Base-by-base conservation (phyloP, 2,329 filamentous ascomycete genomes). In the Claviceps sp. region DNA sequence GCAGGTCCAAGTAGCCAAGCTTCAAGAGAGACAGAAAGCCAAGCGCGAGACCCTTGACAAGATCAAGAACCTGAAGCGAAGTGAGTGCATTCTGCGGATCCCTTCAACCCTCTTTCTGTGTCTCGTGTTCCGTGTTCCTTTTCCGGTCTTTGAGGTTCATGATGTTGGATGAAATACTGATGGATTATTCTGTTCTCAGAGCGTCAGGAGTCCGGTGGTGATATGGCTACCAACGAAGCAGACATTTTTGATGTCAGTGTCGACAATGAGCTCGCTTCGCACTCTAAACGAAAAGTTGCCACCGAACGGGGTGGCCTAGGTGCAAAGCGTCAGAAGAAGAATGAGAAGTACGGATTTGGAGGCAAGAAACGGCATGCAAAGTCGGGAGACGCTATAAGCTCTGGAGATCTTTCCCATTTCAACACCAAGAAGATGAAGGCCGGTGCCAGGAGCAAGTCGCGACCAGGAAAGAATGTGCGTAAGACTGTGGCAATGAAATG, bases 41-140 rank as follows among this genome's bases (percentile, higher is more conserved):
- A 96, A 96, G 83, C 83, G 82, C 61, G 87, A 94, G 57, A 95
- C 89, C 3, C 73, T 98, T 57, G 93, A 97, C 61, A 96, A 96
- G 78, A 96, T 98, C 64, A 89, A 90, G 71, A 78, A 81, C 30
- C 73, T 98, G 61, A 98, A 98, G 82, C 82, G 90, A 75, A 98
- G 91, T 97, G 78, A 60, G 88, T 39, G 10, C 38, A 11, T n/a
- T n/a, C 10, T 17, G 3, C 30, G 8, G n/a, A 30, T 45, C 11
- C 13, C 43, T 13, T 10, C 4, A 17, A 22, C 17, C 14, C 41
- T 19, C 8, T 13, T 2, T 11, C 41, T 19, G 19, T 14, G 3
- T 11, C 19, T 30, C 26, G 26, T 30, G 26, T 26, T 47, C 37
- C 19, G 5, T 14, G n/a, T 37, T 22, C 30, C 37, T 19, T 5